Conservation (phyloP, 441 rosid species). For the Theobroma grandiflorum region DNA sequence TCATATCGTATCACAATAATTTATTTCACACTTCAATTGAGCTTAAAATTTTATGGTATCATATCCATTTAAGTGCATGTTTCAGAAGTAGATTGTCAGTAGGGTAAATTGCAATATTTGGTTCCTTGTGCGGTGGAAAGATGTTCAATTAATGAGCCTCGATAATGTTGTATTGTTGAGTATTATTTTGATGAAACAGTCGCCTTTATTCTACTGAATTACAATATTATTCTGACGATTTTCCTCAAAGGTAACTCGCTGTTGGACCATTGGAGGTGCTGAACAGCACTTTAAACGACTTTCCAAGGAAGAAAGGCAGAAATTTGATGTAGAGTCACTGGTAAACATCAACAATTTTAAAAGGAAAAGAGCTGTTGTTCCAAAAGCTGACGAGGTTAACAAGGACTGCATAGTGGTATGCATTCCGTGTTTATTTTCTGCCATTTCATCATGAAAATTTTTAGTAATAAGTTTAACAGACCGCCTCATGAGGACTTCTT, state of each 20-base stretch:
- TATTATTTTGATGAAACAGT: not conserved
- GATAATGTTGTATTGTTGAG: not conserved
- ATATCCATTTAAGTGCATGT: not conserved
- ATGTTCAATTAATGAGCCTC: not conserved
- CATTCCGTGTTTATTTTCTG: not conserved
- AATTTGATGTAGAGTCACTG: slow-evolving; percentile 27
- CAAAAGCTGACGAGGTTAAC: not conserved
- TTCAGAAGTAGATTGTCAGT: not conserved
- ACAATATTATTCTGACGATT: not conserved
- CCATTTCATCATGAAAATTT: not conserved
- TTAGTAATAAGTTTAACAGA: not conserved
- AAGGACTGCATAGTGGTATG: slow-evolving; percentile 24
- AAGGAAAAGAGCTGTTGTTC: slow-evolving; percentile 8
- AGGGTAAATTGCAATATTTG: not conserved
- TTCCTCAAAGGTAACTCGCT: not conserved
- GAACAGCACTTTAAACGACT: slow-evolving; percentile 20
- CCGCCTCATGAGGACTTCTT: not conserved
- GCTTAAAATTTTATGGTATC: not conserved
- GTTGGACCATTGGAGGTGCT: slow-evolving; percentile 10
- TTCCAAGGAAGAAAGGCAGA: slow-evolving; percentile 25
- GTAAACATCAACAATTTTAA: slow-evolving; percentile 25
- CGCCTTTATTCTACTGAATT: not conserved
- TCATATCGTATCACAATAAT: not conserved
- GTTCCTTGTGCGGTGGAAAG: not conserved
- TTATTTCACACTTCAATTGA: not conserved